Evolutionary conservation across 768 basidiomycete genomes (phyloP), one percentile per base, ranked within the genome.

Genomic region (Serendipita sp.): DNA sequence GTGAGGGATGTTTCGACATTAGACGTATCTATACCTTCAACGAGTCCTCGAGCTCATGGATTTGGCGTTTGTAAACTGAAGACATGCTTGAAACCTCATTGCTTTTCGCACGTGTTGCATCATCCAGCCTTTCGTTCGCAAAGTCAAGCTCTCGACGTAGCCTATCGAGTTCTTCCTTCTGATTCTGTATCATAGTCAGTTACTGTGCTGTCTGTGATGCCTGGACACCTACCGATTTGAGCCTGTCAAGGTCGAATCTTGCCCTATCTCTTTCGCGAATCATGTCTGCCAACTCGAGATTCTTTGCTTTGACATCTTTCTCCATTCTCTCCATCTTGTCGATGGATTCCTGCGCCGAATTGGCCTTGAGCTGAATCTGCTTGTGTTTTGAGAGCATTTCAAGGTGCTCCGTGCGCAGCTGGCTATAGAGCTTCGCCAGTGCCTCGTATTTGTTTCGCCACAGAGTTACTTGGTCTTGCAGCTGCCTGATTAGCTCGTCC

Each of bases 401-500:
- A 45, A 99, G 79, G 74, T 99, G 96, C 71, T 98, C 96, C 31
- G 90, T 88, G 61, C 96, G 88, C 9, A 99, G 83, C 71, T 98
- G 96, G 68, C 93, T 97, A 78, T 99, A 99, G 7, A 99, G 81
- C 73, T 98, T 99, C 45, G 96, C 96, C 64, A 99, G 79, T 0
- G 95, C 91, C 72, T 99, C 96, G 72, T 99, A 99, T 74, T 99
- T 99, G 77, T 90, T 94, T 62, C 92, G 86, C 96, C 96, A 99
- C 14, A 95, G 76, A 2, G 82, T 88, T 66, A 97, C 94, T 74
- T 99, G 96, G 69, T 96, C 90, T 70, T 98, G 95, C 2, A 99
- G 81, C 70, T 94, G 91, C 70, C 85, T 85, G 73, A 98, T 95
- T 69, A 98, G 76, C 14, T 96, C 93, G 71, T 99, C 96, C 72